A percentile compares a stretch with the other conserved stretches of the same genome.
phyloP scores from a whole-genome alignment of 371 early-diverging fungal genomes.

The Lichtheimia ramosa region DNA sequence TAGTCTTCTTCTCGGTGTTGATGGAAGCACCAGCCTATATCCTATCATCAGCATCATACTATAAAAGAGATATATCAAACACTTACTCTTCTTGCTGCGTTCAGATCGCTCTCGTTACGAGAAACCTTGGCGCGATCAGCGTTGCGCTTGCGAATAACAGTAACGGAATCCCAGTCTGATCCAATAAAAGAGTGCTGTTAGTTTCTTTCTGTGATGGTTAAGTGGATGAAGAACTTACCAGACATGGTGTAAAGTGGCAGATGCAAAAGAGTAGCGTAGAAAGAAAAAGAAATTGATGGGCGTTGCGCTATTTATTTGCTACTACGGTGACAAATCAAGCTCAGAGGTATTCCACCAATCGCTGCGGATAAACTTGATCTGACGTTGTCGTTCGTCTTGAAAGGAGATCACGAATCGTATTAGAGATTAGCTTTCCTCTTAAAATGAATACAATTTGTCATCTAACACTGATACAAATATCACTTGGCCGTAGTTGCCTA shows the following conservation, averaged over 20 bases:
- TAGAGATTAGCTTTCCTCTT: no score
- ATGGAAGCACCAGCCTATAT: slow-evolving; percentile 66
- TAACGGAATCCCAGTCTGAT: slow-evolving; percentile 75
- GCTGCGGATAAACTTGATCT: no score
- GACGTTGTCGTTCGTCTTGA: no score
- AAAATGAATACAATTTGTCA: no score
- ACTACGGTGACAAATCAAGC: no score
- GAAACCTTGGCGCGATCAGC: slow-evolving; percentile 65
- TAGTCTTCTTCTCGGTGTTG: slow-evolving; percentile 71
- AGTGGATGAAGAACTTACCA: background rate
- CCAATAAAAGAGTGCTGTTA: slow-evolving; percentile 25
- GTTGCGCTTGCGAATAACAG: slow-evolving; percentile 77
- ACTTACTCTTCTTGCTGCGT: slow-evolving; percentile 76
- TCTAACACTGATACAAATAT: no score
- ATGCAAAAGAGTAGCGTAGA: background rate
- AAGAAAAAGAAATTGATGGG: no score
- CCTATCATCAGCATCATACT: background rate
- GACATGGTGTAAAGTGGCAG: slow-evolving; percentile 1
- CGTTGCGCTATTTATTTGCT: no score
- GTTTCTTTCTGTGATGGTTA: no score
- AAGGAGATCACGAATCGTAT: no score
- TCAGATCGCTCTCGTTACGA: slow-evolving; percentile 69
- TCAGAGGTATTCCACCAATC: no score
- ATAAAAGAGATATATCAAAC: background rate
- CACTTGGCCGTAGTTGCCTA: no score